Percentiles rank a stretch among this genome's conserved stretches.
These are phyloP conservation scores for Citrus trifoliata DNA, from an alignment of 345 rosid species.

Conservation along the genomic window DNA sequence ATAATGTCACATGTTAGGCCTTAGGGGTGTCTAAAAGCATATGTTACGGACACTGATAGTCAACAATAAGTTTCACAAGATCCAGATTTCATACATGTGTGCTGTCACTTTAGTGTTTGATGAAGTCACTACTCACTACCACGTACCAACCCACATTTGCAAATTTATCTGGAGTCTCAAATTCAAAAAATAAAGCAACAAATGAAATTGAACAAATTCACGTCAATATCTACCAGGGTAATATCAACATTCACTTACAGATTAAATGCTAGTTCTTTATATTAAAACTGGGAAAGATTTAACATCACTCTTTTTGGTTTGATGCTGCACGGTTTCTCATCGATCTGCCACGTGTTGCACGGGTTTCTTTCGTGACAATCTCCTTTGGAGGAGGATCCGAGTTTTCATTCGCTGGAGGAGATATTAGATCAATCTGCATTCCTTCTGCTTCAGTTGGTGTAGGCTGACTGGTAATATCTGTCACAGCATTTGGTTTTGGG, in stretches of 20 bases:
- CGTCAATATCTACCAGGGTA: constrained; percentile 27
- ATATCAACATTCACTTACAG: constrained; percentile 28
- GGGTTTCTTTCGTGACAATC: constrained; percentile 49
- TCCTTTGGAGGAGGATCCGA: constrained; percentile 47
- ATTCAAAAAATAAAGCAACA: constrained; percentile 41
- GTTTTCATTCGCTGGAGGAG: constrained; percentile 38
- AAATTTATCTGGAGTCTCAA: constrained; percentile 11
- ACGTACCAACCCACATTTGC: neutral
- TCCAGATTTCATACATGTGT: too few species aligned
- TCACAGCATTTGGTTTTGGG: constrained; percentile 24
- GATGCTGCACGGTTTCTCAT: constrained; percentile 50
- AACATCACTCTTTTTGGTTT: constrained; percentile 16
- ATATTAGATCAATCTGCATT: constrained; percentile 38
- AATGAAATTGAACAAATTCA: constrained; percentile 47
- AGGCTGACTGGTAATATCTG: constrained; percentile 35
- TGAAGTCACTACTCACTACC: too few species aligned
- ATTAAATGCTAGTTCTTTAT: constrained; percentile 27
- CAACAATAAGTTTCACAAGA: too few species aligned
- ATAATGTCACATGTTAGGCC: too few species aligned
- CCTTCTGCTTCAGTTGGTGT: constrained; percentile 39
- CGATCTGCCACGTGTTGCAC: constrained; percentile 36
- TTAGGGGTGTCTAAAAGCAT: too few species aligned
- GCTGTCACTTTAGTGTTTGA: too few species aligned
- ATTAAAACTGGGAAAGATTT: constrained; percentile 12
- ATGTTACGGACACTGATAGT: too few species aligned